Conservation (phyloP, 495 filamentous ascomycete genomes). For the Filosporella fistucella region DNA sequence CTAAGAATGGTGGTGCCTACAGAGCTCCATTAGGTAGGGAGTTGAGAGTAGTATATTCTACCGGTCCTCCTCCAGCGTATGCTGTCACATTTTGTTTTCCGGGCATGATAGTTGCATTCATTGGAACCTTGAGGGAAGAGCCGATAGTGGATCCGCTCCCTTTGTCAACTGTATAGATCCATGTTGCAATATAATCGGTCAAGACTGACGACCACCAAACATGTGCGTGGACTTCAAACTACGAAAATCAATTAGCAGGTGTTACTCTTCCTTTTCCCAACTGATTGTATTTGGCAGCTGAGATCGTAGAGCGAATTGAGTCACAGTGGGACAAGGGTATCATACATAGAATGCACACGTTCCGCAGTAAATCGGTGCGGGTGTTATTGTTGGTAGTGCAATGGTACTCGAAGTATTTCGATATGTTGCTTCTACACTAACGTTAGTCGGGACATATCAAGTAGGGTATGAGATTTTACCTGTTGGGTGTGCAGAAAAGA, state of each 20-base stretch:
- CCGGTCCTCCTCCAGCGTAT: neutral
- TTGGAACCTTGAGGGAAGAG: neutral
- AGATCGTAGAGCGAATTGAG: neutral
- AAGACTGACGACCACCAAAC: constrained; percentile 3
- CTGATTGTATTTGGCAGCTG: neutral
- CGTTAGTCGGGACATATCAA: too few species aligned
- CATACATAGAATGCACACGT: neutral
- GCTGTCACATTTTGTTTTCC: neutral
- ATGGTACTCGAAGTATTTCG: too few species aligned
- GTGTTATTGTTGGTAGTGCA: neutral
- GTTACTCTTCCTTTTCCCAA: neutral
- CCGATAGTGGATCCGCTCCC: constrained; percentile 3
- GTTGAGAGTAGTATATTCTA: constrained; percentile 4
- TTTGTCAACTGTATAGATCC: constrained; percentile 2
- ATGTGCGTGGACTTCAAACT: constrained; percentile 8
- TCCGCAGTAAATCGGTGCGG: constrained; percentile 4
- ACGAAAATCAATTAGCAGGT: neutral
- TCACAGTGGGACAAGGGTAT: neutral
- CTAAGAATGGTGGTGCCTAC: neutral
- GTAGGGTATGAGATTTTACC: too few species aligned
- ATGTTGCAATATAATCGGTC: neutral
- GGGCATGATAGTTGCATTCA: neutral
- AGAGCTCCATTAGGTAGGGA: neutral
- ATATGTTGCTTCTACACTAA: too few species aligned
- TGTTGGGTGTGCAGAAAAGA: too few species aligned